Base-by-base conservation (phyloP, 345 rosid species). In the Camelina laxa region DNA sequence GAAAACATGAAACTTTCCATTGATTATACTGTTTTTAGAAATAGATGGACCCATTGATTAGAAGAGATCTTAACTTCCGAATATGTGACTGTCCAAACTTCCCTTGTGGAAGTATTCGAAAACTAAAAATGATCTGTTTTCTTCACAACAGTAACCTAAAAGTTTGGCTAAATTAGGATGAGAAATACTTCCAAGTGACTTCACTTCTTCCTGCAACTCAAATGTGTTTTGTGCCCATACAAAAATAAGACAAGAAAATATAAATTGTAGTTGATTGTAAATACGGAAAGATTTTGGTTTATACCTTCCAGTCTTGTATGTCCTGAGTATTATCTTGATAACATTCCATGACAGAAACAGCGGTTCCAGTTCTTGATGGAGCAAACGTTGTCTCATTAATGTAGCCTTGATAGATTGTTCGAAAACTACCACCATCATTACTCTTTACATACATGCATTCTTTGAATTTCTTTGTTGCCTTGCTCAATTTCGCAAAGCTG, bases 251-350 rank as follows among this genome's bases (percentile, higher is more conserved):
- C 24, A 9, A 22, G 7, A 56, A 30, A 0, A 56, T 31, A 56
- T 3, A 57, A 3, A 31, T 31, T 30, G 9, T 31, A 59, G 38
- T 45, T 42, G 65, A 31, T 1, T 27, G 5, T 42, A 20, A 33
- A 33, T 30, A 3, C 5, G 35, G 30, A 24, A 1, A 24, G 17
- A 17, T 13, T 15, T 62, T 72, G 69, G 12, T 27, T 39, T 51
- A 72, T 51, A 72, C 76, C 76, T 24, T 72, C 76, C 76, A 72
- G n/a, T 51, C 69, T 51, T 72, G 53, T 24, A 24, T 42, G 38
- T 7, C 27, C 54, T 61, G 35, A 10, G 62, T 39, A 20, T 6
- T 3, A 60, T 49, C 14, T 50, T 49, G 68, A 71, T 9, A 1
- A 62, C 69, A 39, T 42, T 39, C 42, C 61, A 62, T 38, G 54